Base-by-base conservation (phyloP, 2,329 filamentous ascomycete genomes). In the Fusarium lateritium region DNA sequence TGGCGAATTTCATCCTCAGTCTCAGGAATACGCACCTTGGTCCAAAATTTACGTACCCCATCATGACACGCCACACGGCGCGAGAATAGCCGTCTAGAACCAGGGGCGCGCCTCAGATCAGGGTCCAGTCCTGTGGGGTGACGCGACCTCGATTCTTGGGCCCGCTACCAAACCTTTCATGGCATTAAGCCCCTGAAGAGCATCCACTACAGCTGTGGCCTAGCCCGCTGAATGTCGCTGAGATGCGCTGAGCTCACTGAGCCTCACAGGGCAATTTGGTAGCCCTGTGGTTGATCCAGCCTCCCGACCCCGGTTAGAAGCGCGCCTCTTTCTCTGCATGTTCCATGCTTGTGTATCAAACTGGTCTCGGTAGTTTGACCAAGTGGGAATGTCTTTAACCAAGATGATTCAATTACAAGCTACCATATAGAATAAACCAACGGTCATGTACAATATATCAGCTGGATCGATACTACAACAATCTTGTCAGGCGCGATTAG, bases 31-130 rank as follows among this genome's bases (percentile, higher is more conserved):
- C 73, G 73, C 65, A 75, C n/a, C 24, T 33, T 26, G 46, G 71
- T 70, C 53, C 69, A 55, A 73, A 2, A 67, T 64, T 71, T 75
- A 75, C 73, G 73, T 64, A 72, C 42, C 22, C 6, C 2, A 11
- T 4, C 43, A 22, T 19, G 50, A 22, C 65, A 47, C 44, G 46
- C 61, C 47, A 62, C 19, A 49, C 24, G 46, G 44, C 53, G 43
- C 49, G 19, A 50, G 44, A 50, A 49, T 33, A 36, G 13, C 49
- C 55, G 49, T 52, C 58, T 60, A 50, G 59, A 50, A 21, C 49
- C 65, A 43, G 49, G 42, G 43, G 46, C 46, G 44, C 39, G 62
- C 56, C 39, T 66, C 24, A 59, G 60, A 64, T 70, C 62, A 70
- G 67, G 67, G 67, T 70, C 67, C 43, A 59, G 46, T 38, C 34